Evolutionary conservation across 1,284 basidiomycete genomes (phyloP), one percentile per base, ranked within the genome.

Genomic region (Stygiomarasmius scandens): DNA sequence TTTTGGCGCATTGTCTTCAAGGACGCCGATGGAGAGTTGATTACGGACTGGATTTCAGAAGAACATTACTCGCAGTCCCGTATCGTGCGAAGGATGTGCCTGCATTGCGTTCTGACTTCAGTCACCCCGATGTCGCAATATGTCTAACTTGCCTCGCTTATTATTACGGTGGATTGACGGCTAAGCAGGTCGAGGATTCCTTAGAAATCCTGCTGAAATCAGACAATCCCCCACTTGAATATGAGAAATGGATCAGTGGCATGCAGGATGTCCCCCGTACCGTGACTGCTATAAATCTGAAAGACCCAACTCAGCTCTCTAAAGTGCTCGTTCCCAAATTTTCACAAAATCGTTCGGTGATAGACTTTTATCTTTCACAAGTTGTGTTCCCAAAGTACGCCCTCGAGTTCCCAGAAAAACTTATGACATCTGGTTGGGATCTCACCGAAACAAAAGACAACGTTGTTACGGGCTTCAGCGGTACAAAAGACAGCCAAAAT

Each of bases 381-480:
- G 66, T 77, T 5, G 81, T 82, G 2, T 82, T 83, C 58, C 81
- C 82, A 0, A 77, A 72, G 49, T 71, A 76, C 47, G 81, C 79
- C 0, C 79, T 79, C 56, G 75, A 82, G 47, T 84, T 84, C 56
- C 73, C 71, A 0, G 59, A 64, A 2, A 84, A 81, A 56, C 60
- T 85, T 1, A 65, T 75, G 2, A 77, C 80, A 6, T 82, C 78
- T 9, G 76, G 74, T 0, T 85, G 83, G 83, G 83, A 85, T 67
- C 65, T 85, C 38, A 81, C 77, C 0, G 75, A 77, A 56, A 55
- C 54, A 5, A 76, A 68, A 52, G 46, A 46, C 0, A 68, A 74
- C 34, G 24, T 74, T 10, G 77, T 69, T 3, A 84, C 80, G 2
- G 83, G 83, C 0, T 85, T 85, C 62, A 84, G 81, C 46, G 83